Percentiles rank a stretch among this genome's conserved stretches.
These are phyloP conservation scores for Pichia pseudocactophila DNA, from an alignment of 805 yeast genomes.

Conservation along the genomic window DNA sequence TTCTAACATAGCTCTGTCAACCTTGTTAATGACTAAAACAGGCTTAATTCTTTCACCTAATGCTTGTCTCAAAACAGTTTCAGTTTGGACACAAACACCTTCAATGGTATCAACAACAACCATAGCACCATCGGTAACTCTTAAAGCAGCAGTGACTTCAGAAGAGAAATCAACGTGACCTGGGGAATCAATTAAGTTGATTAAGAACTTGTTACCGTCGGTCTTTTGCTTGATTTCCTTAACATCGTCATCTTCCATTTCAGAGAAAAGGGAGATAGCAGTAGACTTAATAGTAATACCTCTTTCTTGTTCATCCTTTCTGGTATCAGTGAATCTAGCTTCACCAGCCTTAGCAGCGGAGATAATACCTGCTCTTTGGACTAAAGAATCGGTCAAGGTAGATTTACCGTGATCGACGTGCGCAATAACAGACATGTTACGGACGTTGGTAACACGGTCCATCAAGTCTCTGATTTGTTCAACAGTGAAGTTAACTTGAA, in stretches of 20 bases:
- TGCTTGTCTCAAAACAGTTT: constrained; percentile 98
- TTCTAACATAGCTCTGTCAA: constrained; percentile 98
- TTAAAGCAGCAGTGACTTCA: constrained; percentile 98
- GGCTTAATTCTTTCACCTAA: constrained; percentile 99
- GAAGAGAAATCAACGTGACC: constrained; percentile 99
- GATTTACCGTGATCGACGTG: constrained; percentile 99
- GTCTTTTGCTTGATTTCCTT: constrained; percentile 89
- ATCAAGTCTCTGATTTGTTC: constrained; percentile 96
- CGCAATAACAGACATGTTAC: constrained; percentile 99
- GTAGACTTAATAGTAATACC: constrained; percentile 99
- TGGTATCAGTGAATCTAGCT: constrained; percentile 99
- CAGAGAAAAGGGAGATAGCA: constrained; percentile 92
- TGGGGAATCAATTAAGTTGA: constrained; percentile 98
- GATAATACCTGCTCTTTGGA: constrained; percentile 98
- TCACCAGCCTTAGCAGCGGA: constrained; percentile 99
- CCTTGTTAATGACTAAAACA: constrained; percentile 97
- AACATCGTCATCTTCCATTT: constrained; percentile 76
- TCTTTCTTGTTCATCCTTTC: constrained; percentile 99
- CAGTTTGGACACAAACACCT: constrained; percentile 99
- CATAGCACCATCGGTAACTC: constrained; percentile 99
- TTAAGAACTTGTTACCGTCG: constrained; percentile 88
- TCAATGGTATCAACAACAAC: constrained; percentile 99
- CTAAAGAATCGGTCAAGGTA: constrained; percentile 97
- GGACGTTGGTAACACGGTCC: constrained; percentile 99
- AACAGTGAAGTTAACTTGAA: constrained; percentile 49